Evolutionary conservation across 768 basidiomycete genomes (phyloP).

Genomic region (Cystofilobasidium capitatum): DNA sequence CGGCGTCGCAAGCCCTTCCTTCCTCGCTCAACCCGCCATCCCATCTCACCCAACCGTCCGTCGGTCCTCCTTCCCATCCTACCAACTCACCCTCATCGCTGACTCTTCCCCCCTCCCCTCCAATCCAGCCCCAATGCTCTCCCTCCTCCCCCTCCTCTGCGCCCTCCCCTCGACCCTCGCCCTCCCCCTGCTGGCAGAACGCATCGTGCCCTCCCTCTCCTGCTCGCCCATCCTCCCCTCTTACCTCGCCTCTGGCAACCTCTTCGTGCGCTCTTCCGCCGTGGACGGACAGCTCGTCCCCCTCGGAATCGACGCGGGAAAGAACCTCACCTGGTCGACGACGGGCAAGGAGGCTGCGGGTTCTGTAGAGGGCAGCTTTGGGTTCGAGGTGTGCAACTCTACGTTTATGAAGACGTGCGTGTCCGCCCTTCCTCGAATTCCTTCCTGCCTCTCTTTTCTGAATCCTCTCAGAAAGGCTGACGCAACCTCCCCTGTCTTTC

Average conservation of each 20-base stretch:
- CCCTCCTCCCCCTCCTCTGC: not conserved
- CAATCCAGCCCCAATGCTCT: not conserved
- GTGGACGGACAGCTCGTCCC: not conserved
- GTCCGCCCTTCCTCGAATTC: no score
- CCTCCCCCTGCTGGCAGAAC: not conserved
- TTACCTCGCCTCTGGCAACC: not conserved
- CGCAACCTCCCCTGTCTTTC: no score
- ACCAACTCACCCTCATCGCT: no score
- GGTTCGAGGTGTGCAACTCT: conserved; percentile 1
- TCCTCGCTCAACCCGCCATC: no score
- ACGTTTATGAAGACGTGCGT: not conserved
- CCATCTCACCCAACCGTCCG: no score
- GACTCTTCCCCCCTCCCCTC: no score
- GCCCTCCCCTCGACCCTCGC: not conserved
- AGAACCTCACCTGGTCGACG: not conserved
- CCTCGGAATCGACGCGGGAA: not conserved
- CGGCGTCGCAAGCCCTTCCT: no score
- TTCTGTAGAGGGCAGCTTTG: not conserved
- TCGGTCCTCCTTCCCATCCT: no score
- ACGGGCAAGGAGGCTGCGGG: not conserved
- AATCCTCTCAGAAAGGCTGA: no score
- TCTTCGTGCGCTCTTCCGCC: not conserved
- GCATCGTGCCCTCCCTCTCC: not conserved
- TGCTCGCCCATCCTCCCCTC: not conserved
- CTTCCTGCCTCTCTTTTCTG: not conserved